Evolutionary conservation across 441 rosid species (phyloP), one percentile per base, ranked within the genome.

Genomic region (Bruguiera hainesii): DNA sequence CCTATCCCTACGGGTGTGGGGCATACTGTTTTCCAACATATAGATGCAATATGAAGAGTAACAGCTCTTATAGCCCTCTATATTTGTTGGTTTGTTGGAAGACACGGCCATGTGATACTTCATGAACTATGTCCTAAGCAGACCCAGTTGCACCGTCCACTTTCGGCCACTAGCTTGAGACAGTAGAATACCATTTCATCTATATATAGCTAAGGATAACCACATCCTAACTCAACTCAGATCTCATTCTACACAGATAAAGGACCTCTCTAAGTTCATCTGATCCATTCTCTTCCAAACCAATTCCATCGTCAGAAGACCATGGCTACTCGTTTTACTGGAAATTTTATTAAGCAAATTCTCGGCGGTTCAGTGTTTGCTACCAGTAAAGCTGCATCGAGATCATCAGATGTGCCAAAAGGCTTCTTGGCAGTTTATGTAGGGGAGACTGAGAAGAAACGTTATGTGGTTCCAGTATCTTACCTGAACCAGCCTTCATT

Each of bases 351-450:
- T 11, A 74, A 65, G 76, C 65, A 57, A 49, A 69, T 68, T 39
- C 53, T 71, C 9, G 37, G 60, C 3, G 63, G 53, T 7, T 65
- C 67, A 10, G 48, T 5, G 48, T 39, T 39, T 13, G 16, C 48
- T 3, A 13, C 48, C 15, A 39, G 16, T 11, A 39, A 39, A 39
- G 48, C 48, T 39, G 48, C 48, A 46, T 18, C 73, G 19, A 56
- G 13, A 15, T 49, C 53, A 9, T 33, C 21, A 8, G 31, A 62
- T 37, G 69, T 70, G 1, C 76, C 79, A 7, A 76, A 72, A 64
- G 79, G 79, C 16, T 28, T 55, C 52, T 18, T 76, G 29, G 71
- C 73, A 56, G 71, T 71, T 13, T 72, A 76, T 30, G 76, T 76
- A 51, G 76, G 73, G 16, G 71, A 71, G 61, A 21, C 11, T 10